Evolutionary conservation across 441 rosid species (phyloP), one percentile per base, ranked within the genome.

Genomic region (Hypseocharis bilobata): DNA sequence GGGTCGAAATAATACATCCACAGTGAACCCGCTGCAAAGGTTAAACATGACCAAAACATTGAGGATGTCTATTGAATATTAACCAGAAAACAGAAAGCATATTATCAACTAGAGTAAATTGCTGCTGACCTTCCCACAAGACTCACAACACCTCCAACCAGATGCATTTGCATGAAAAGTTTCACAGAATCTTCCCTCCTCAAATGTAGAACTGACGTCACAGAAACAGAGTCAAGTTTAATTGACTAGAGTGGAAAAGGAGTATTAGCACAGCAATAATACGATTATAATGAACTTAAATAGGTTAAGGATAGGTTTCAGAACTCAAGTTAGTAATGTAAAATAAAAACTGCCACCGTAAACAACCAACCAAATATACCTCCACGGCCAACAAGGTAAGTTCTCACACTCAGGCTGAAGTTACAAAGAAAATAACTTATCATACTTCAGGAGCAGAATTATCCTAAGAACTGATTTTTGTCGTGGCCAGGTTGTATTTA

Each of bases 101-200:
- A 63, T 6, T 69, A 57, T 63, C 25, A 68, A 45, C 13, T 29
- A 64, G 57, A 2, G 36, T 63, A 26, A 65, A 62, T 61, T 67
- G 70, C 67, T 59, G 66, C 80, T 74, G 57, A 89, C 99, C 96
- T 89, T 94, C 72, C 90, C 88, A 76, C 99, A 94, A 49, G 89
- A 77, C 75, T 89, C 96, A 60, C 99, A 95, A 65, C 28, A 58
- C 81, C 95, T 92, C 99, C 98, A 95, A 67, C 98, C 99, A 34
- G 87, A 40, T 71, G 84, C 90, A 72, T 71, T 75, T 60, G 2
- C 14, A 79, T 95, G 99, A 80, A 86, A 94, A 44, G 73, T 66
- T 34, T 89, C 91, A 51, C 99, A 91, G 77, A 79, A 91, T 55
- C 75, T 85, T 56, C 92, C 96, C 76, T 95, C 95, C 66, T 91